These are phyloP conservation scores for Sphaceloma murrayae DNA, from an alignment of 2,329 filamentous ascomycete genomes.

Conservation along the genomic window DNA sequence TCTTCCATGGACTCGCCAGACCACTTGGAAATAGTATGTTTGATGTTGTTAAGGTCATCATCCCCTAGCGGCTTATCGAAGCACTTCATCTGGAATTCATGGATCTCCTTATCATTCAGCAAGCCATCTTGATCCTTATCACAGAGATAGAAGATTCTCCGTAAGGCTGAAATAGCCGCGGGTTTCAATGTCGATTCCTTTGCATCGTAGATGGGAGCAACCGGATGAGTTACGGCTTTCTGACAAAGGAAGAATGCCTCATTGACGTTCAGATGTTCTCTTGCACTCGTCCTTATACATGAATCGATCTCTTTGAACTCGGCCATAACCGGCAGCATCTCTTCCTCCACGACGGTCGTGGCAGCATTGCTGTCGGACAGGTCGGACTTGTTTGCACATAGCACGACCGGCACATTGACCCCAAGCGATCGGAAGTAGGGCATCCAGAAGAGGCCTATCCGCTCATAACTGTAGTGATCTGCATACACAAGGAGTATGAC, in stretches of 20 bases:
- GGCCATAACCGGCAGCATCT: constrained; percentile 96
- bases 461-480: constrained; percentile 97
- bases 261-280: constrained; percentile 87
- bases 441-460: constrained; percentile 96
- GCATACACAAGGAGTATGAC: constrained; percentile 95
- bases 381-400: constrained; percentile 98
- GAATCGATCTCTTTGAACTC: constrained; percentile 99
- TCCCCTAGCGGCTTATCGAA: constrained; percentile 78
- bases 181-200: constrained; percentile 84
- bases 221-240: constrained; percentile 94
- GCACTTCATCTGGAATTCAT: constrained; percentile 80
- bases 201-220: constrained; percentile 91
- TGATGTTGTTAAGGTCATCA: constrained; percentile 84
- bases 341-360: constrained; percentile 81
- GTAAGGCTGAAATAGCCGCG: constrained; percentile 74
- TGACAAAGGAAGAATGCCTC: constrained; percentile 95
- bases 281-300: constrained; percentile 87
- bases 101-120: constrained; percentile 80
- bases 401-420: constrained; percentile 95
- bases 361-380: constrained; percentile 64
- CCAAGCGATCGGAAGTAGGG: constrained; percentile 94
- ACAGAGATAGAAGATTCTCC: constrained; percentile 87
- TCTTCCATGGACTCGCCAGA: constrained; percentile 19
- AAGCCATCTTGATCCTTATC: constrained; percentile 95
- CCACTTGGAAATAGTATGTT: constrained; percentile 64